Evolutionary conservation across 441 rosid genomes (phyloP).

Genomic region (Mallotus japonicus): DNA sequence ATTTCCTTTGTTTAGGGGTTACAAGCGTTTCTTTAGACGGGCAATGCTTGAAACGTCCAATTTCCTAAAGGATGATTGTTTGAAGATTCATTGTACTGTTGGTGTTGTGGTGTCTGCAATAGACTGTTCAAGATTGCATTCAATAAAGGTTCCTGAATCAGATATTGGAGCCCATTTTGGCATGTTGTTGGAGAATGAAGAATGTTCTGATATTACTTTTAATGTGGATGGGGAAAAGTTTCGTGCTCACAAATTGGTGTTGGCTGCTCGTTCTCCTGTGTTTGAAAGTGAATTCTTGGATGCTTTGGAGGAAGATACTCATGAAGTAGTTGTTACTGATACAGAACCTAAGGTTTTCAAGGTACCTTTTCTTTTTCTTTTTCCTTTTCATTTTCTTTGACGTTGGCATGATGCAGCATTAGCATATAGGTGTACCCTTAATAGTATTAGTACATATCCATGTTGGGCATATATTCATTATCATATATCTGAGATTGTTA

Average conservation of each 20-base stretch:
- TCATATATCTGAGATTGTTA: background rate
- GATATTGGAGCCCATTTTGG: slow-evolving; percentile 52
- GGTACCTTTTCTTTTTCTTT: slow-evolving; percentile 27
- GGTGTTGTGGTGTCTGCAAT: slow-evolving; percentile 51
- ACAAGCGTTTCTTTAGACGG: slow-evolving; percentile 52
- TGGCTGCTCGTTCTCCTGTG: slow-evolving; percentile 51
- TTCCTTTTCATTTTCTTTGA: slow-evolving; percentile 7
- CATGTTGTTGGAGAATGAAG: slow-evolving; percentile 40
- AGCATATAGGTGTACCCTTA: no score
- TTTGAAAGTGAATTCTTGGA: slow-evolving; percentile 40
- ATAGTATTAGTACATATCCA: background rate
- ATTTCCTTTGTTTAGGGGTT: slow-evolving; percentile 37
- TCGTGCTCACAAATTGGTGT: slow-evolving; percentile 54
- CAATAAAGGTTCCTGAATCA: slow-evolving; percentile 46
- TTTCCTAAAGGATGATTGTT: slow-evolving; percentile 53
- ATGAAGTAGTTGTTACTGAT: slow-evolving; percentile 37
- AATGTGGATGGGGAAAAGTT: slow-evolving; percentile 46
- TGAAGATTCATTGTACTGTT: slow-evolving; percentile 54
- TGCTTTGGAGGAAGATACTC: slow-evolving; percentile 31
- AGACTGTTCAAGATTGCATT: slow-evolving; percentile 38
- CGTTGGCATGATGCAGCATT: slow-evolving; percentile 13
- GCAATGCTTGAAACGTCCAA: slow-evolving; percentile 48
- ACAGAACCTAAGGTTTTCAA: slow-evolving; percentile 49
- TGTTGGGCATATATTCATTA: background rate
- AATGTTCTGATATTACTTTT: slow-evolving; percentile 49